Conservation (phyloP, 2,329 filamentous ascomycete species). For the Epichloe hybrida region DNA sequence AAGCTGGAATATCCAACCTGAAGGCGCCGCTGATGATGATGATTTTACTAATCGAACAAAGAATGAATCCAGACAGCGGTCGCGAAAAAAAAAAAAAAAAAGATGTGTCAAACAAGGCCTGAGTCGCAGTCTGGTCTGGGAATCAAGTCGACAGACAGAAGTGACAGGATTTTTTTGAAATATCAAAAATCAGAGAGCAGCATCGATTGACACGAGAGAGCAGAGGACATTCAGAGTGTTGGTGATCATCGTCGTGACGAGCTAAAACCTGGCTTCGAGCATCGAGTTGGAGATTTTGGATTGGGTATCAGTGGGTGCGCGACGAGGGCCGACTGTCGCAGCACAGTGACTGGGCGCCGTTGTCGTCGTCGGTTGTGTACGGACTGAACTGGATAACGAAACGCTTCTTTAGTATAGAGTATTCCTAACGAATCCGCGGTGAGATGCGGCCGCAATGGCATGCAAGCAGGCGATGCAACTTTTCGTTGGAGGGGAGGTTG, state of each 20-base stretch:
- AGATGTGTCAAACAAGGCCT: constrained; percentile 1
- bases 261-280: constrained; percentile 17
- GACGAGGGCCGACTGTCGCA: constrained; percentile 2
- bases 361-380: background rate
- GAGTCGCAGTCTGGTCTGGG: constrained; percentile 2
- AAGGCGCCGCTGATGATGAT: constrained; percentile 7
- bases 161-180: constrained; percentile 13
- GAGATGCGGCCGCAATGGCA: constrained; percentile 2
- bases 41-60: background rate
- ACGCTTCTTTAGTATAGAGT: background rate
- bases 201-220: constrained; percentile 39
- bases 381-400: background rate
- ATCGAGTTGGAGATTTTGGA: background rate
- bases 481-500: constrained; percentile 4
- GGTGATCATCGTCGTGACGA: constrained; percentile 42
- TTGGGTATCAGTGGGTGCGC: constrained; percentile 1
- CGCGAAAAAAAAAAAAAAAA: background rate
- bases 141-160: constrained; percentile 13
- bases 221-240: constrained; percentile 33
- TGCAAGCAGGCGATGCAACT: constrained; percentile 1
- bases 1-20: constrained; percentile 12
- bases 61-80: constrained; percentile 6
- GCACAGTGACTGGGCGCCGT: background rate
- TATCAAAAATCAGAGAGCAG: constrained; percentile 37
- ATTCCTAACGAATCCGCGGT: background rate